These are phyloP conservation scores for Cryptosporidium tyzzeri DNA, from an alignment of 169 alveolate species.

Conservation along the genomic window DNA sequence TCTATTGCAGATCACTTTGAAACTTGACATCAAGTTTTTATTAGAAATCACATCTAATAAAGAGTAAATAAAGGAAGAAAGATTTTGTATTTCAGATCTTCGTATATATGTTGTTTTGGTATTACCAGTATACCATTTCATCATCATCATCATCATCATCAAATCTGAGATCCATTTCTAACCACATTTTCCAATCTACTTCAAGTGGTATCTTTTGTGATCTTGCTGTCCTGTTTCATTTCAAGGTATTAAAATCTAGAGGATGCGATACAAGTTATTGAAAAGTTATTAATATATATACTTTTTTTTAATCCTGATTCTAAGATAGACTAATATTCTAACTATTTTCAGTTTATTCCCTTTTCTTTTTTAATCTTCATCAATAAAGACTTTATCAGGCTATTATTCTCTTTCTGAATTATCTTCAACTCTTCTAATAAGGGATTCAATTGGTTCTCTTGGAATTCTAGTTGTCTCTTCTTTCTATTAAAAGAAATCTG, in stretches of 20 bases:
- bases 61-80: too few species aligned
- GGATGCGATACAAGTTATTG: conserved; percentile 8
- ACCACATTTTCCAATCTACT: background rate
- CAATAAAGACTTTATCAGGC: background rate
- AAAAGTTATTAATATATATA: conserved; percentile 22
- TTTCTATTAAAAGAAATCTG: conserved; percentile 35
- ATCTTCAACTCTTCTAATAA: conserved; percentile 10
- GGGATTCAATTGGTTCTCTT: conserved; percentile 10
- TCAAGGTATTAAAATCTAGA: conserved; percentile 10
- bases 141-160: background rate
- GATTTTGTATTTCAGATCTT: background rate
- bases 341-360: conserved; percentile 24
- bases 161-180: background rate
- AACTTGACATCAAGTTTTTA: background rate
- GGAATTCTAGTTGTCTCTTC: conserved; percentile 15
- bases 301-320: conserved; percentile 37
- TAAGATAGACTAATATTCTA: conserved; percentile 34
- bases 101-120: background rate
- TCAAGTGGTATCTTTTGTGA: background rate
- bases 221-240: conserved; percentile 5
- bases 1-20: background rate
- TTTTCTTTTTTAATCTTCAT: background rate
- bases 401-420: conserved; percentile 3
- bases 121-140: background rate
- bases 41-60: background rate